These are phyloP conservation scores for Xylaria sp. DNA, from an alignment of 2,329 filamentous ascomycete species.

Conservation along the genomic window DNA sequence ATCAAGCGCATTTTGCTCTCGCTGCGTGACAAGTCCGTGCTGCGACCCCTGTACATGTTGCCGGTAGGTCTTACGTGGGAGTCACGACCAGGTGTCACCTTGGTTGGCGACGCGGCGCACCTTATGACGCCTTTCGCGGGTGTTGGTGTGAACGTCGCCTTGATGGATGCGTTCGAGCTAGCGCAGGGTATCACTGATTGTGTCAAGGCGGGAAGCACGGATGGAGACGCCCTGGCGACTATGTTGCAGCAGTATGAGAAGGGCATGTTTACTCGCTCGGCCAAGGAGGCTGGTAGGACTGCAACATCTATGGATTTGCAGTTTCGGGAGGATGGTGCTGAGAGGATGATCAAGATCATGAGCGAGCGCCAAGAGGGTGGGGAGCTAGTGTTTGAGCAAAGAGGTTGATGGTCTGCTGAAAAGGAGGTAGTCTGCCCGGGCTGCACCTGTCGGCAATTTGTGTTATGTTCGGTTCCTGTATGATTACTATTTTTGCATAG, in stretches of 20 bases:
- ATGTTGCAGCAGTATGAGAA: slow-evolving; percentile 42
- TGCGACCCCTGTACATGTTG: slow-evolving; percentile 44
- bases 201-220: slow-evolving; percentile 24
- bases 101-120: slow-evolving; percentile 65
- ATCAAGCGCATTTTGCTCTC: slow-evolving; percentile 29
- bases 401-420: background rate
- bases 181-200: slow-evolving; percentile 38
- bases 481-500: too few species aligned
- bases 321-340: slow-evolving; percentile 36
- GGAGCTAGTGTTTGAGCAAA: slow-evolving; percentile 13
- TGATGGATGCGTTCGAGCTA: slow-evolving; percentile 59
- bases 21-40: slow-evolving; percentile 31
- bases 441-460: background rate
- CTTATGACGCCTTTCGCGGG: slow-evolving; percentile 61
- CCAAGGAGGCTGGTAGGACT: slow-evolving; percentile 38
- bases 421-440: background rate
- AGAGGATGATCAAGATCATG: slow-evolving; percentile 39
- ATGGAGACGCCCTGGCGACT: slow-evolving; percentile 32
- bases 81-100: slow-evolving; percentile 54
- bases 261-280: slow-evolving; percentile 43
- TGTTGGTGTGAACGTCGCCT: slow-evolving; percentile 61
- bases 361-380: slow-evolving; percentile 1
- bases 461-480: background rate
- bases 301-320: slow-evolving; percentile 36
- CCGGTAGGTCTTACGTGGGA: slow-evolving; percentile 44